Percentiles rank a stretch among this genome's conserved stretches.
These are phyloP conservation scores for Candida succiphila DNA, from an alignment of 805 yeast species.

Conservation along the genomic window DNA sequence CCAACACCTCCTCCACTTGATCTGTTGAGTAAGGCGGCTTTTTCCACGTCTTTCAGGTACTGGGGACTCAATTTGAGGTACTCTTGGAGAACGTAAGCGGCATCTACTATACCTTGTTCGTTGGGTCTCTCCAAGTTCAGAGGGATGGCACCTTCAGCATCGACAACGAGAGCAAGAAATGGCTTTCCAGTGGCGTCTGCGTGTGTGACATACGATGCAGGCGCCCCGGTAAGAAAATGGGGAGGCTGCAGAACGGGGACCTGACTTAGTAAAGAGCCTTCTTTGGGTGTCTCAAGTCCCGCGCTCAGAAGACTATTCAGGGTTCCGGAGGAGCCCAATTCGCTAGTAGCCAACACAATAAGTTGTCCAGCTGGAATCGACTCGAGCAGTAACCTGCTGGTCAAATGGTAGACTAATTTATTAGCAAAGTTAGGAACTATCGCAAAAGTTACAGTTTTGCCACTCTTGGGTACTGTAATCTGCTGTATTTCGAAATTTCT, in stretches of 20 bases:
- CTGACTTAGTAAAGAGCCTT: background rate
- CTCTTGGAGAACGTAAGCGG: constrained; percentile 11
- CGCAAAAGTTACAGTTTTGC: constrained; percentile 3
- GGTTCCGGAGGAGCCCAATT: constrained; percentile 9
- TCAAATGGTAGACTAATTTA: constrained; percentile 14
- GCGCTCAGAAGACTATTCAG: constrained; percentile 6
- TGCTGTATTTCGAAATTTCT: constrained; percentile 8
- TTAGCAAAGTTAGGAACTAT: constrained; percentile 13
- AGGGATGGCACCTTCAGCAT: constrained; percentile 36
- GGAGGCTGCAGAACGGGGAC: constrained; percentile 38
- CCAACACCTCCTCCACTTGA: constrained; percentile 11
- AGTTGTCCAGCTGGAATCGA: constrained; percentile 6
- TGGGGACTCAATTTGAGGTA: constrained; percentile 4
- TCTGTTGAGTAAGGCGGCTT: constrained; percentile 4
- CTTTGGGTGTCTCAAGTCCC: constrained; percentile 1
- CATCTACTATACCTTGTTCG: constrained; percentile 29
- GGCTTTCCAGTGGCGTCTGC: constrained; percentile 6
- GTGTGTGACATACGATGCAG: constrained; percentile 29
- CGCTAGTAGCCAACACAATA: constrained; percentile 15
- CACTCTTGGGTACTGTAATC: background rate
- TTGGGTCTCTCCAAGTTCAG: constrained; percentile 35
- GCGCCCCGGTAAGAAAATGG: constrained; percentile 34
- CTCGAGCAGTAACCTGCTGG: constrained; percentile 8
- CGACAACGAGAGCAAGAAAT: constrained; percentile 15
- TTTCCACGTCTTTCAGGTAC: constrained; percentile 4